Base-by-base conservation (phyloP, 768 basidiomycete species). In the Clitopilus passeckerianus region DNA sequence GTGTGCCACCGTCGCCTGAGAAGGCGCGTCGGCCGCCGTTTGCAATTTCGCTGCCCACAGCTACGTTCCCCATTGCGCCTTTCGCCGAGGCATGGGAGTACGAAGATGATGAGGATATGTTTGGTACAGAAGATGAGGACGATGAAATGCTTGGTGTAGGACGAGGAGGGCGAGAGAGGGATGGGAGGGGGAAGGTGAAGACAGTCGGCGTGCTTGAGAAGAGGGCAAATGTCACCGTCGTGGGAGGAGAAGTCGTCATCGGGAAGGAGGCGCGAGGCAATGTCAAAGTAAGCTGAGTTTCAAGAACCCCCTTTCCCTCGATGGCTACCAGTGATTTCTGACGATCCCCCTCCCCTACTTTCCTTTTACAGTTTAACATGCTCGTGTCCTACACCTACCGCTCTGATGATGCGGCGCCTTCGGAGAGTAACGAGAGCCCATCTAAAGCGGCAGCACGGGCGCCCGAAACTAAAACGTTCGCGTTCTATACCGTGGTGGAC, bases 21-120 rank as follows among this genome's bases (percentile, higher is more conserved):
- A 87, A 86, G 68, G 75, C 83, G 10, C 81, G 82, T 12, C 81
- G 87, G 5, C 86, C 87, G 44, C 87, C 90, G 1, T 96, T 91
- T 68, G 89, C 86, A 1, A 79, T 96, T 5, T 86, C 88, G 9
- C 75, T 98, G 2, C 95, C 93, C 0, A 86, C 86, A 10, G 76
- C 83, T 0, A 74, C 86, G 8, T 96, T 99, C 69, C 77, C 90
- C 5, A 85, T 98, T 53, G 87, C 90, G 14, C 91, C 96, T 1
- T 95, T 90, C 68, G 93, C 93, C 16, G 97, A 98, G 70, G 93
- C 93, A 34, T 98, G 96, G 96, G 95, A 98, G 71, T 97, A 95
- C 62, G 96, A 97, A 33, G 96, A 97, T 57, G 95, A 95, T 60
- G 94, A 96, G 59, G 94, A 93, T 46, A 91, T 92, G 90, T 88